A percentile compares a stretch with the other conserved stretches of the same genome.
phyloP scores from a whole-genome alignment of 2,329 filamentous ascomycete species.

The Stemphylium beticola region DNA sequence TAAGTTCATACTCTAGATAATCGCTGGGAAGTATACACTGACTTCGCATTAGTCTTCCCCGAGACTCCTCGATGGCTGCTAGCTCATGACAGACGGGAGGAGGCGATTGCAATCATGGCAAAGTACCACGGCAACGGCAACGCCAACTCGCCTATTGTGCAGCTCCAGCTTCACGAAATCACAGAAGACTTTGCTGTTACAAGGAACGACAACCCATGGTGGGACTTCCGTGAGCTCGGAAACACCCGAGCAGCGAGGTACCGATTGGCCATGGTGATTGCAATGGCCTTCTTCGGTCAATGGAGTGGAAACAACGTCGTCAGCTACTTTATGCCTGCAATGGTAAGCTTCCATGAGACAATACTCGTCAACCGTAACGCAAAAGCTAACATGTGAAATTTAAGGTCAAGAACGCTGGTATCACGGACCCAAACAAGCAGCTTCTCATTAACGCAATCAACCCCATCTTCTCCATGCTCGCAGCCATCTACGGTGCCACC shows the following conservation, averaged over 20 bases:
- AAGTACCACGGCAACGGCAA: slow-evolving; percentile 63
- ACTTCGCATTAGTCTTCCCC: slow-evolving; percentile 8
- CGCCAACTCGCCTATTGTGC: slow-evolving; percentile 41
- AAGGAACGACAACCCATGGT: slow-evolving; percentile 44
- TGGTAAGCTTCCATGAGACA: slow-evolving; percentile 2
- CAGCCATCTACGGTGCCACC: slow-evolving; percentile 49
- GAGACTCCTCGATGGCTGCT: slow-evolving; percentile 49
- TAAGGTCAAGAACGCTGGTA: slow-evolving; percentile 50
- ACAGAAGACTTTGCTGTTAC: slow-evolving; percentile 36
- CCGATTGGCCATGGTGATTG: slow-evolving; percentile 48
- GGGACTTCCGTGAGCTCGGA: slow-evolving; percentile 43
- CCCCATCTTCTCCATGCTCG: slow-evolving; percentile 48
- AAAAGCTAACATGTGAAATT: slow-evolving; percentile 14
- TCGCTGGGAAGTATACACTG: not conserved
- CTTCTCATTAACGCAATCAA: slow-evolving; percentile 52
- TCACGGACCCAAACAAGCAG: slow-evolving; percentile 44
- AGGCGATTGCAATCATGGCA: slow-evolving; percentile 63
- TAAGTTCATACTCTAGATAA: not conserved
- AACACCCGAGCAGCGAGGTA: slow-evolving; percentile 43
- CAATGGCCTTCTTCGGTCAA: slow-evolving; percentile 52
- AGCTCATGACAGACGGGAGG: slow-evolving; percentile 60
- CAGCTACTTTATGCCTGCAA: slow-evolving; percentile 33
- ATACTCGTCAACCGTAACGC: not conserved
- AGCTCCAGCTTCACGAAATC: slow-evolving; percentile 49
- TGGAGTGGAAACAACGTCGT: slow-evolving; percentile 51